Evolutionary conservation across 441 rosid species (phyloP), one percentile per base, ranked within the genome.

Genomic region (Populus hybrid): DNA sequence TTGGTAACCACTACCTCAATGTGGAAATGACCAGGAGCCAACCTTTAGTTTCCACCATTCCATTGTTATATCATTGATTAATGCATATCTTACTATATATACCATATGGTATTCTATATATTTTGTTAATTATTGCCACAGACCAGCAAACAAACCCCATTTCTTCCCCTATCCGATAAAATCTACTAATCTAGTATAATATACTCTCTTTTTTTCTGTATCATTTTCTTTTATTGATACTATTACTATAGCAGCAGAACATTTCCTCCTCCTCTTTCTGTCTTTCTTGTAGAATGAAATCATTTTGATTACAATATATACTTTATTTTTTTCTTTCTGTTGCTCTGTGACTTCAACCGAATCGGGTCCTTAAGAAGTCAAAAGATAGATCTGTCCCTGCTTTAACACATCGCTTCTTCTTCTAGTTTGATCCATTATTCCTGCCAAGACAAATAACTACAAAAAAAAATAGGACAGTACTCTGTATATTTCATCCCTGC

Each of bases 21-120:
- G 40, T 81, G 90, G 86, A 79, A 86, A 78, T 67, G 85, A 89
- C 89, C 70, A 67, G 78, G 57, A 74, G 87, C 89, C 88, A 85
- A 84, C 85, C 81, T 79, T 70, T 80, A 35, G n/a, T 61, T 83
- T 84, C 88, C 80, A 67, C 32, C 32, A 30, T 78, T 85, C 4
- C 6, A 16, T 16, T 23, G 59, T 50, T 50, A 18, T 50, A 16
- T 50, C 59, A 16, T 73, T 40, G 4, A 30, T 30, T 30, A 71
- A 82, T 69, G 42, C 26, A 66, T 82, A 76, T 77, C 20, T 67
- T 75, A 76, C 57, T 79, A 67, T 66, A 59, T 30, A 30, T 30
- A 30, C 8, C 61, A 23, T 67, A 67, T 73, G 59, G 82, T 79
- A 73, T 77, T 72, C 73, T 68, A 26, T 63, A 69, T 69, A 72